phyloP scores from a whole-genome alignment of 331 rosid genomes.

The Ulmus americana region DNA sequence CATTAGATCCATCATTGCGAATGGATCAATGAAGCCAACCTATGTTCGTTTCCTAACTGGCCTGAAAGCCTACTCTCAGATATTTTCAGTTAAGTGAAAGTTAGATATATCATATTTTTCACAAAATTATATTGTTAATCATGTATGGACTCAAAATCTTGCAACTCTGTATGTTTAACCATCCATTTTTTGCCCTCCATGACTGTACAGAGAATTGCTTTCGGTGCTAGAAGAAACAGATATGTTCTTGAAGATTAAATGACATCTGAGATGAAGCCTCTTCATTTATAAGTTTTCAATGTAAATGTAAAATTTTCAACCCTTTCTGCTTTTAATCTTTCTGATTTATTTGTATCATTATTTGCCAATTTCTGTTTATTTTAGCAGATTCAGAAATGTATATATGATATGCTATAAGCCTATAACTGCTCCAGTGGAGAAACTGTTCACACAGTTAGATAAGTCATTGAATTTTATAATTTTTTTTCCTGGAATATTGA shows the following conservation, averaged over 20 bases:
- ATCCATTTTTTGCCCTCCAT: background rate
- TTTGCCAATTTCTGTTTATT: no score
- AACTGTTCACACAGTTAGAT: no score
- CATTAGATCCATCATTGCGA: slow-evolving; percentile 57
- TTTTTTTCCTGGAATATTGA: no score
- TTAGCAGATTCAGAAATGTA: no score
- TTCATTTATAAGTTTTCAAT: background rate
- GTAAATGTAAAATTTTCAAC: background rate
- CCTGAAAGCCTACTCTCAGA: slow-evolving; percentile 82
- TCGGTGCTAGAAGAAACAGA: slow-evolving; percentile 89
- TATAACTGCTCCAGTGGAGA: no score
- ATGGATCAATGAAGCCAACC: slow-evolving; percentile 67
- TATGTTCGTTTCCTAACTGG: slow-evolving; percentile 90
- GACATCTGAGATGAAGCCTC: background rate
- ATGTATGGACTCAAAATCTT: background rate
- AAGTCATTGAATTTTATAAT: no score
- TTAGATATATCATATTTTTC: background rate
- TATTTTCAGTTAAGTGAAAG: slow-evolving; percentile 65
- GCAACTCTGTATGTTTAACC: background rate
- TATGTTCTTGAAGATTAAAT: slow-evolving; percentile 70
- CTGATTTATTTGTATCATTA: no score
- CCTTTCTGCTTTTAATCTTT: background rate
- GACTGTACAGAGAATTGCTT: slow-evolving; percentile 67
- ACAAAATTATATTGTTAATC: background rate
- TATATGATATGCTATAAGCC: no score